These are phyloP conservation scores for Alternaria panax DNA, from an alignment of 2,329 filamentous ascomycete species.

Conservation along the genomic window DNA sequence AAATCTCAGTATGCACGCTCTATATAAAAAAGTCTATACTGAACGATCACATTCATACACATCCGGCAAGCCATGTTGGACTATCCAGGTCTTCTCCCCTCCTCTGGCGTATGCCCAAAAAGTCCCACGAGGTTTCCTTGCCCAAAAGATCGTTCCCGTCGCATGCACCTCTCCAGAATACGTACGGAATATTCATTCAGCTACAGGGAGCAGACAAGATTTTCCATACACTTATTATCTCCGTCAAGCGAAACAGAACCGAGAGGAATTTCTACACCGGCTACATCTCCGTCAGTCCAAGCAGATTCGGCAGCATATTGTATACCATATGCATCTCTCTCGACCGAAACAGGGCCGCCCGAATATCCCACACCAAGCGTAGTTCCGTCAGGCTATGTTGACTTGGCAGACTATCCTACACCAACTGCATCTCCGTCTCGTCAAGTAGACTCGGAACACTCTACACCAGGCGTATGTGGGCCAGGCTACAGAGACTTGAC, in stretches of 20 bases:
- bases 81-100: no score
- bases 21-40: no score
- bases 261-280: neutral
- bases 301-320: neutral
- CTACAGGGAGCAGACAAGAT: neutral
- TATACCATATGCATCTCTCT: neutral
- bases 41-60: no score
- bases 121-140: neutral
- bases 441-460: no score
- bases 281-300: neutral
- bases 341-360: neutral
- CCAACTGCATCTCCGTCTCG: no score
- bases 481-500: no score
- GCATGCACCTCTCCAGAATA: no score
- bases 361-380: neutral
- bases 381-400: no score
- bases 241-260: neutral
- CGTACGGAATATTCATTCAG: neutral
- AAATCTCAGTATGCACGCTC: no score
- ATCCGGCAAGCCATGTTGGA: no score
- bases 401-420: no score
- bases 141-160: neutral
- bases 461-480: no score
- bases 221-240: neutral
- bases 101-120: neutral